Base-by-base conservation (phyloP, 2,329 filamentous ascomycete genomes). In the Sporothrix euskadiensis region DNA sequence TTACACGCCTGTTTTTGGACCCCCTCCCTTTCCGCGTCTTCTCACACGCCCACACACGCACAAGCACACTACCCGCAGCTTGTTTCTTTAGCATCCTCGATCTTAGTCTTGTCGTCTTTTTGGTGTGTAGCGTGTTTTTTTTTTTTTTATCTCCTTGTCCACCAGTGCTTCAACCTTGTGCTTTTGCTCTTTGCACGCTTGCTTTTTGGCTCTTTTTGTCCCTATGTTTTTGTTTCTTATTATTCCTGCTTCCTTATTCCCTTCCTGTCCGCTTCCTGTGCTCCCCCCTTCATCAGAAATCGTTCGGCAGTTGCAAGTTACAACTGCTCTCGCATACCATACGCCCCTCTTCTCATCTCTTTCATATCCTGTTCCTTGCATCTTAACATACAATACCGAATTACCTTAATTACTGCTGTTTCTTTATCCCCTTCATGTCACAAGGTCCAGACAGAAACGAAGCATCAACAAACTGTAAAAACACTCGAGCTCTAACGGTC, bases 1-100 rank as follows among this genome's bases (percentile, higher is more conserved):
- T 72, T 72, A 71, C 70, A 71, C 70, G 69, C 69, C 69, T 49
- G 35, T 7, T 5, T 57, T 14, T 26, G n/a, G 39, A 14, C 39
- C 41, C 41, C 63, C 63, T 39, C 39, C 12, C n/a, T 16, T 65
- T 49, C 35, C n/a, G n/a, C 35, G 19, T 65, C 6, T 16, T 44
- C 41, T 32, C 22, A 39, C 30, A 69, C 65, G 65, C 65, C 39
- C 39, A 44, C 41, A 35, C 54, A 57, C 16, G n/a, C 26, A 47
- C 54, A 59, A 14, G 68, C 32, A 61, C 22, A 61, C 39, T 32
- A 47, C 69, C 26, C 39, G 39, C 39, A 19, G n/a, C 35, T 49
- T 71, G 68, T 71, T 59, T 49, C 54, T 26, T 35, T 54, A 61
- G 22, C 39, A 49, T 71, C 49, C 49, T 63, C 12, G 4, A 54